Evolutionary conservation across 2,329 filamentous ascomycete species (phyloP).

Genomic region (Fusarium verrucosum): DNA sequence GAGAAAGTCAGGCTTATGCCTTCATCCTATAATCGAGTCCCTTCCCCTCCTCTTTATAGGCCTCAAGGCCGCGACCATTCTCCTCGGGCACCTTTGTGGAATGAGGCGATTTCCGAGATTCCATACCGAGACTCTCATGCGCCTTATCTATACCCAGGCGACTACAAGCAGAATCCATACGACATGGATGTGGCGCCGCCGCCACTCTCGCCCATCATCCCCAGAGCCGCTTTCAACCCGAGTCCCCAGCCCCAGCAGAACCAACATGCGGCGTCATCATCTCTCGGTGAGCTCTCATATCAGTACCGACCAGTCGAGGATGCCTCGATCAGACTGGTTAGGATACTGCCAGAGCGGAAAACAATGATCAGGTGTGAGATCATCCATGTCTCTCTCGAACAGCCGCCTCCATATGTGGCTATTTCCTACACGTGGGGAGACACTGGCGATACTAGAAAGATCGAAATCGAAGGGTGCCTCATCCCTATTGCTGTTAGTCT

Average conservation of each 20-base stretch:
- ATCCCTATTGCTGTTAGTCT: conserved; percentile 8
- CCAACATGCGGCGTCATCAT: background rate
- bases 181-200: background rate
- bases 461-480: conserved; percentile 6
- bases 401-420: conserved; percentile 6
- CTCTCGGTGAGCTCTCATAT: background rate
- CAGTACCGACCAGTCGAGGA: conserved; percentile 17
- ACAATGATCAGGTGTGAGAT: conserved; percentile 21
- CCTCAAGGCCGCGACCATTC: too few species aligned
- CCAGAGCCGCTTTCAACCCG: background rate
- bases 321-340: conserved; percentile 20
- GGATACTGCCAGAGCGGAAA: conserved; percentile 2
- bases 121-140: background rate
- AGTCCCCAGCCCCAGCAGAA: background rate
- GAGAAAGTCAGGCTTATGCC: too few species aligned
- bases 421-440: conserved; percentile 30
- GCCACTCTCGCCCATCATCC: background rate
- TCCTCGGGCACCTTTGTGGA: background rate
- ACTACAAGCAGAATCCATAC: background rate
- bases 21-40: too few species aligned
- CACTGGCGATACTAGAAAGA: conserved; percentile 4
- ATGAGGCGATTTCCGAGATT: background rate
- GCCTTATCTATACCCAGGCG: too few species aligned
- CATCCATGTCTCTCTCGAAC: background rate
- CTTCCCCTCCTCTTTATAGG: background rate